These are phyloP conservation scores for Smittium culicis DNA, from an alignment of 371 early-diverging fungal species.

Conservation along the genomic window DNA sequence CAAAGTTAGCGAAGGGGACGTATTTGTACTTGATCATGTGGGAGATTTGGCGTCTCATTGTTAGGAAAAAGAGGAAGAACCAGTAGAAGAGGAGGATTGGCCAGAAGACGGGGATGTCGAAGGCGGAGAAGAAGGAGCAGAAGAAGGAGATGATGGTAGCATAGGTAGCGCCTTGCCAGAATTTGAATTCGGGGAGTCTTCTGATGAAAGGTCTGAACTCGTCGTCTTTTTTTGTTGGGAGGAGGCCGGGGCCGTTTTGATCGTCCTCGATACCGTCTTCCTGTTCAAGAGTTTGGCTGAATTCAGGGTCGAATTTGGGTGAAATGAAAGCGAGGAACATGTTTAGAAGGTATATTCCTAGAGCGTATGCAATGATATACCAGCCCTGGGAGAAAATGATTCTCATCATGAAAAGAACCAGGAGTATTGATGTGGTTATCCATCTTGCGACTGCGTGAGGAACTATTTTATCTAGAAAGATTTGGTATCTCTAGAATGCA, in stretches of 20 bases:
- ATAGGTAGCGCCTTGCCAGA: slow-evolving; percentile 74
- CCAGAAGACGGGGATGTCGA: slow-evolving; percentile 98
- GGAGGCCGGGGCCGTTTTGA: slow-evolving; percentile 40
- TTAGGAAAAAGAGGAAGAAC: slow-evolving; percentile 79
- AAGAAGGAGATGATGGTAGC: slow-evolving; percentile 62
- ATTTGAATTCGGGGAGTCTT: slow-evolving; percentile 98
- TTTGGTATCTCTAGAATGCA: slow-evolving; percentile 44
- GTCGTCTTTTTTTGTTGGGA: slow-evolving; percentile 82
- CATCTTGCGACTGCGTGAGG: slow-evolving; percentile 63
- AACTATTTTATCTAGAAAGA: slow-evolving; percentile 59
- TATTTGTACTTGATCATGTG: slow-evolving; percentile 98
- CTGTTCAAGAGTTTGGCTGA: slow-evolving; percentile 54
- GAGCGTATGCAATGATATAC: slow-evolving; percentile 82
- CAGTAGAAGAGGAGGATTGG: slow-evolving; percentile 87
- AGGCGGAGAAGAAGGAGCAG: slow-evolving; percentile 70
- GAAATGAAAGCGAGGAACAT: slow-evolving; percentile 86
- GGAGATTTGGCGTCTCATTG: slow-evolving; percentile 88
- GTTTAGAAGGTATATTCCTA: slow-evolving; percentile 90
- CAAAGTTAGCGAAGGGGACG: slow-evolving; percentile 83
- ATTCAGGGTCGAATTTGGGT: slow-evolving; percentile 90
- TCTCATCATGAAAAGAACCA: slow-evolving; percentile 62
- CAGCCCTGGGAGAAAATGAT: slow-evolving; percentile 75
- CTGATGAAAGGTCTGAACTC: slow-evolving; percentile 98
- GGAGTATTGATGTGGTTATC: slow-evolving; percentile 44
- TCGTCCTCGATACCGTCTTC: slow-evolving; percentile 52